Conservation (phyloP, 345 rosid species). For the Euclidium syriacum region DNA sequence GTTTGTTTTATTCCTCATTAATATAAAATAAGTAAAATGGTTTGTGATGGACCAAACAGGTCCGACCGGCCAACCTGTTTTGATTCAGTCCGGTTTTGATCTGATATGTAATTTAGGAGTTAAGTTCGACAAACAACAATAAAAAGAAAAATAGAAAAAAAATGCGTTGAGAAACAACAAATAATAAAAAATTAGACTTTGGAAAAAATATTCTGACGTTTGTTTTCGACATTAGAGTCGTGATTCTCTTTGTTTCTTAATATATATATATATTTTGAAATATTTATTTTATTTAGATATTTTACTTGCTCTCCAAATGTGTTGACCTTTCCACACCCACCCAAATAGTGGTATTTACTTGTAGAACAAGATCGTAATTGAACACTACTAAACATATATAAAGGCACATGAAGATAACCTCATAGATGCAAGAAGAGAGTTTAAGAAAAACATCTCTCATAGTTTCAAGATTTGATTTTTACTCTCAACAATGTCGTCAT, state of each 20-base stretch:
- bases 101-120: neutral
- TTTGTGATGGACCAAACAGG: neutral
- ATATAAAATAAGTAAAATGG: neutral
- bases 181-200: no score
- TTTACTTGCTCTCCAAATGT: slow-evolving; percentile 10
- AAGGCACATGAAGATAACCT: neutral
- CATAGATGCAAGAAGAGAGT: neutral
- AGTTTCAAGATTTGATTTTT: neutral
- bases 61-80: neutral
- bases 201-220: no score
- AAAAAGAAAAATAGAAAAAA: no score
- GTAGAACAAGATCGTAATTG: neutral
- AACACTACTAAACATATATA: neutral
- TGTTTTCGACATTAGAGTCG: neutral
- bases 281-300: neutral
- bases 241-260: neutral
- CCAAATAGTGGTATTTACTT: neutral
- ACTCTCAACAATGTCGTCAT: neutral
- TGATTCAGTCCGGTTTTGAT: neutral
- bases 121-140: no score
- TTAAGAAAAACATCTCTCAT: neutral
- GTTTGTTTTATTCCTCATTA: neutral
- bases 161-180: neutral
- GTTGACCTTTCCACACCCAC: neutral
- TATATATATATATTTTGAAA: no score